Evolutionary conservation across 1,139 yeast genomes (phyloP), one percentile per base, ranked within the genome.

Genomic region (Pichia sp.): DNA sequence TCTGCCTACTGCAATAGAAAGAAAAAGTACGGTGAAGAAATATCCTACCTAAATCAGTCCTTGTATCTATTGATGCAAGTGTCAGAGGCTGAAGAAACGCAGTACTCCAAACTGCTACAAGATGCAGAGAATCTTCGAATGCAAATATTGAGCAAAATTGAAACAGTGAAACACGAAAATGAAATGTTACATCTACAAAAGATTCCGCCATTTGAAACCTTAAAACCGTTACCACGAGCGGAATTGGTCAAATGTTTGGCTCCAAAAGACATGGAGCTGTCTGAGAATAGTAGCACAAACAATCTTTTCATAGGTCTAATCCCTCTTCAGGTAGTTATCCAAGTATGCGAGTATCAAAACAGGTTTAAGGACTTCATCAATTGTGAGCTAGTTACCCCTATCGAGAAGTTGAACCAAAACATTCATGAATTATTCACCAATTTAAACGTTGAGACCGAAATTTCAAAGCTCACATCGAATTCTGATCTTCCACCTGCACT

Each of bases 81-180:
- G 8, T 30, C 15, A 5, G n/a, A n/a, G 10, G 36, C 46, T n/a
- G 38, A 26, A 16, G 30, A 51, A 8, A 5, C 30, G 8, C n/a
- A 38, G 23, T 57, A 29, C 29, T 50, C 16, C 13, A 51, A 47
- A n/a, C 55, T 61, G 1, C 23, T 61, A 30, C 61, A 59, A 6
- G 67, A 65, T 48, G 49, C 60, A 8, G 46, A 48, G 29, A 58
- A 53, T 13, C 48, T 66, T 23, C 52, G 43, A 7, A 45, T 56
- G 2, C 75, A 77, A 5, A 74, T 87, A 0, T 65, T 70, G 5
- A 75, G 74, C 0, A 73, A 77, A 1, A 67, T 85, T 15, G 70
- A 73, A 15, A 73, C 78, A 1, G 82, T 92, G 0, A 90, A 87
- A 61, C 79, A 83, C 62, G 97, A 90, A 61, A 90, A 90, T 65